Evolutionary conservation across 2,329 filamentous ascomycete species (phyloP), one percentile per base, ranked within the genome.

Genomic region (Monosporascus sp.): DNA sequence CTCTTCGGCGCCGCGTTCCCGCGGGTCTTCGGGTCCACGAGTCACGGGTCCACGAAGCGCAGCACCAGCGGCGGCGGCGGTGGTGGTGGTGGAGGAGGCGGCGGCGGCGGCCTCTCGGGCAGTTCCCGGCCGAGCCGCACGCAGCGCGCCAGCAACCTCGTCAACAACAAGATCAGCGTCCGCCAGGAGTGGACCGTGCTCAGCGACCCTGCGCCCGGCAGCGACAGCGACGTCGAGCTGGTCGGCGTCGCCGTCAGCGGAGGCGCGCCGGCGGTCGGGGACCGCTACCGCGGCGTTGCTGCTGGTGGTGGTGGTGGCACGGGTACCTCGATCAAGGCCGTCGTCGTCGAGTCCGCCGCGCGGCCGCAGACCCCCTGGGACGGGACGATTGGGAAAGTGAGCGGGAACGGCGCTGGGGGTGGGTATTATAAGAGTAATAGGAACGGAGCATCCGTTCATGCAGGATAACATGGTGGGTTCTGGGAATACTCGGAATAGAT

Each of bases 121-220:
- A 6, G 22, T 41, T 20, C 9, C 41, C 45, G 46, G 24, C 49
- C 36, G 6, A 44, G 49, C 14, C 52, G 46, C 20, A 42, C 38
- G 11, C 34, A 31, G 11, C 34, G 34, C 50, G 38, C 50, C 47
- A 25, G 45, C 55, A 6, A 42, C 38, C 11, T 27, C 51, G 11
- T 42, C 18, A 18, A 22, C 9, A 55, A 52, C 22, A 49, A 47
- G 20, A 57, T 58, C 49, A 54, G 51, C 18, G 54, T 58, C 24
- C 53, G 56, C 47, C 51, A 53, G 18, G 56, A 58, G 52, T 58
- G 52, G 54, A 55, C 47, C n/a, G 52, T 58, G n/a, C 46, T 49
- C 18, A 52, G 50, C 50, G 36, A 51, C 25, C 42, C 39, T 27
- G 49, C 41, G 27, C 22, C 42, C 24, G 24, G 42, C 11, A 27